These are phyloP conservation scores for Myriosclerotinia duriaeana DNA, from an alignment of 2,329 filamentous ascomycete species.

Conservation along the genomic window DNA sequence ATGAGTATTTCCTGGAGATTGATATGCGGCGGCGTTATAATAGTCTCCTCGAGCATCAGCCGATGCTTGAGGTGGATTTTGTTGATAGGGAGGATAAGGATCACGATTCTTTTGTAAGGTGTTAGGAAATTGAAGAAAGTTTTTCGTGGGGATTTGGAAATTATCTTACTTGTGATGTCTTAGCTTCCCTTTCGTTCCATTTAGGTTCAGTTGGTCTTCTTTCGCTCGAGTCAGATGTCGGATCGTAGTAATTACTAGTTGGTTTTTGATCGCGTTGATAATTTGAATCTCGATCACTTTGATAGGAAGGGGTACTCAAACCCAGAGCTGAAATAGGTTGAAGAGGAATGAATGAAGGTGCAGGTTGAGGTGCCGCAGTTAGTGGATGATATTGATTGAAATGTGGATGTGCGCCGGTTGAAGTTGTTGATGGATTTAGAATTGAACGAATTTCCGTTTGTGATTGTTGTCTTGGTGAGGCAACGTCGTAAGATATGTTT, in stretches of 20 bases:
- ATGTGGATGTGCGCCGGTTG: slow-evolving; percentile 35
- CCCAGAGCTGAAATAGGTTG: slow-evolving; percentile 23
- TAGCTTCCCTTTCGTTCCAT: slow-evolving; percentile 36
- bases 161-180: slow-evolving; percentile 39
- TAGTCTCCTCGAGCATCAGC: slow-evolving; percentile 49
- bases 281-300: slow-evolving; percentile 31
- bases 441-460: slow-evolving; percentile 20
- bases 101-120: slow-evolving; percentile 48
- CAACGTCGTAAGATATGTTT: slow-evolving; percentile 16
- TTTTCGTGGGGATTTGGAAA: slow-evolving; percentile 16
- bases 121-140: slow-evolving; percentile 10
- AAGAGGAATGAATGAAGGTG: slow-evolving; percentile 36
- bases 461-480: slow-evolving; percentile 18
- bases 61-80: slow-evolving; percentile 31
- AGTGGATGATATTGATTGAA: slow-evolving; percentile 39
- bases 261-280: slow-evolving; percentile 45
- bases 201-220: slow-evolving; percentile 42
- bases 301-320: slow-evolving; percentile 34
- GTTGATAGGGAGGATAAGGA: slow-evolving; percentile 48
- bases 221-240: slow-evolving; percentile 46
- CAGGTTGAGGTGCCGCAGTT: slow-evolving; percentile 32
- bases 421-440: slow-evolving; percentile 17
- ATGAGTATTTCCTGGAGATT: slow-evolving; percentile 49
- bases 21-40: slow-evolving; percentile 49
- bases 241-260: slow-evolving; percentile 48